Conservation (phyloP, 305 asterid species). For the Withania somnifera region DNA sequence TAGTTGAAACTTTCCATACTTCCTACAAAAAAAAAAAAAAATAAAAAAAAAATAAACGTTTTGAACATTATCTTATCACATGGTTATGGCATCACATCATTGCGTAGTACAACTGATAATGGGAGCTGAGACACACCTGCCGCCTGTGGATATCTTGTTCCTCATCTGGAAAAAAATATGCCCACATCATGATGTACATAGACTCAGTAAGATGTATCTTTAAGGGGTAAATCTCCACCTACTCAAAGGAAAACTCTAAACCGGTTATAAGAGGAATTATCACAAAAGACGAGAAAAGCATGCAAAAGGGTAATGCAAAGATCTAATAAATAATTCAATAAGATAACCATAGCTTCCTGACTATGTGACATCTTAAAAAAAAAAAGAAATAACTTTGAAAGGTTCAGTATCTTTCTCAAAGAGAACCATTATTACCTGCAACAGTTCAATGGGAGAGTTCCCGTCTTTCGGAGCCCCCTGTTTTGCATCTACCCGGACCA, state of each 20-base stretch:
- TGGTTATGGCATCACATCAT: neutral
- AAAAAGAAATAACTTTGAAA: neutral
- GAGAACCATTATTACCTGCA: constrained; percentile 48
- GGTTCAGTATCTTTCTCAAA: neutral
- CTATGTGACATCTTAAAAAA: neutral
- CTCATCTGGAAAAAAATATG: constrained; percentile 93
- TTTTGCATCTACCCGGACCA: constrained; percentile 97
- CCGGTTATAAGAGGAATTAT: neutral
- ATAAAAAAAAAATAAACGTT: constrained; percentile 12
- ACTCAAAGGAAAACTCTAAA: constrained; percentile 10
- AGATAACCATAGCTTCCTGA: neutral
- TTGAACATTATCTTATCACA: neutral
- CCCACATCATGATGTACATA: constrained; percentile 96
- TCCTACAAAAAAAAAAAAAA: constrained; percentile 42
- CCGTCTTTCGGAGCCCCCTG: constrained; percentile 98
- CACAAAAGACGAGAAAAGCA: neutral
- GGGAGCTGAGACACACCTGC: constrained; percentile 49
- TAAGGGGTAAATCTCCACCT: constrained; percentile 98
- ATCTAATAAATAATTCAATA: neutral
- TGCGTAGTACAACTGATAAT: neutral
- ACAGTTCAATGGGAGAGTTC: constrained; percentile 75
- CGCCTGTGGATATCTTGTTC: constrained; percentile 97
- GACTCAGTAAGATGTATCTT: constrained; percentile 91
- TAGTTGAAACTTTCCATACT: constrained; percentile 96
- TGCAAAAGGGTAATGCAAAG: neutral